Evolutionary conservation across 257 asterid genomes (phyloP).

Genomic region (Solanum appendiculatum): DNA sequence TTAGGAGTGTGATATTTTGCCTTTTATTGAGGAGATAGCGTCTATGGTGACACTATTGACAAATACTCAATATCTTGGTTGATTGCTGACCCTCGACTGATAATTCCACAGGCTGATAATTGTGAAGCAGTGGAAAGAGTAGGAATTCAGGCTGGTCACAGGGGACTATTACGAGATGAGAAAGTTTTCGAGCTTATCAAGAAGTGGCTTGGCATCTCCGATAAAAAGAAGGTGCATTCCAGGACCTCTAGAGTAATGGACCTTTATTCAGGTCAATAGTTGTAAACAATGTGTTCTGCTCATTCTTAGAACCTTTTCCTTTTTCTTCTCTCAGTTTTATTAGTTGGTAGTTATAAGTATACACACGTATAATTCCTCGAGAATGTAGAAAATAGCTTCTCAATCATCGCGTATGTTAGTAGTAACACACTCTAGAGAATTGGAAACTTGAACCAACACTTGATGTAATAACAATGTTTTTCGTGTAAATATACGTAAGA

Average conservation of each 20-base stretch:
- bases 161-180: slow-evolving; percentile 42
- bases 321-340: background rate
- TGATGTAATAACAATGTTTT: background rate
- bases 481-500: background rate
- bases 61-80: background rate
- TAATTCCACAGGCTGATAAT: slow-evolving; percentile 51
- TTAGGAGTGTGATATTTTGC: background rate
- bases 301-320: background rate
- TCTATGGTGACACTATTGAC: background rate
- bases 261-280: slow-evolving; percentile 1
- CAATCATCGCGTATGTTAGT: background rate
- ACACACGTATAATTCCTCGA: background rate
- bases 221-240: slow-evolving; percentile 19
- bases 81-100: background rate
- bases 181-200: slow-evolving; percentile 45
- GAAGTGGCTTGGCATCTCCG: slow-evolving; percentile 54
- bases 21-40: background rate
- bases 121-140: slow-evolving; percentile 70
- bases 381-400: background rate
- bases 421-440: background rate
- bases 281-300: background rate
- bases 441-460: background rate
- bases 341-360: background rate
- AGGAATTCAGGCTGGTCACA: slow-evolving; percentile 54
- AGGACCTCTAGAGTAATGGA: slow-evolving; percentile 50